Evolutionary conservation across 805 yeast species (phyloP), one percentile per base, ranked within the genome.

Genomic region (Aciculoconidium aculeatum): DNA sequence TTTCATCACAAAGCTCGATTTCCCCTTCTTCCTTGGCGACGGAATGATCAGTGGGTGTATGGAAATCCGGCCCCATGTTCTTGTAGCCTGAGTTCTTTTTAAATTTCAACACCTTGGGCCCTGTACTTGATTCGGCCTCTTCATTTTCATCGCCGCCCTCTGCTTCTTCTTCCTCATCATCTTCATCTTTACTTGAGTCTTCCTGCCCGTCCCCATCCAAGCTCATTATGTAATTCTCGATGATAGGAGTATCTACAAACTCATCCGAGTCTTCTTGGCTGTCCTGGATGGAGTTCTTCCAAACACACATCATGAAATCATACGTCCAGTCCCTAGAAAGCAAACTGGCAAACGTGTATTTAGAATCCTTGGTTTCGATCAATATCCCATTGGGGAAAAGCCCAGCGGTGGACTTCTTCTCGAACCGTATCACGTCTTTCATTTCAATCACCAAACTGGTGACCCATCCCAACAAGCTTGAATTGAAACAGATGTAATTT

Each of bases 321-420:
- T 61, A 70, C 0, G 74, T 58, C 1, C 61, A 34, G 51, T 80
- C 88, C 41, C 88, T 63, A 3, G 76, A 61, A 15, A 77, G 58
- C 36, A 80, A 73, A 1, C 81, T 70, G 0, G 85, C 85, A 61
- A 80, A 80, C 0, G 67, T 65, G 46, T 72, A 75, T 41, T 69
- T 73, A 15, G 70, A 72, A 43, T 79, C 82, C 27, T 77, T 53
- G 1, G 87, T 80, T 32, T 72, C 67, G 13, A 80, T 67, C 24
- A 69, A 66, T 37, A 80, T 69, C 1, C 82, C 85, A 45, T 80
- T 80, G 5, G 86, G 86, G 36, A 80, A 77, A 10, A 80, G 58
- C 0, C 75, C 77, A 0, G 78, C 81, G 0, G 86, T 79, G 10
- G 72, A 66, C 47, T 68, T 73, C 50, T 79, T 80, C 37, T 76